Evolutionary conservation across 2,329 filamentous ascomycete species (phyloP), one percentile per base, ranked within the genome.

Genomic region (Fusarium nygamai): DNA sequence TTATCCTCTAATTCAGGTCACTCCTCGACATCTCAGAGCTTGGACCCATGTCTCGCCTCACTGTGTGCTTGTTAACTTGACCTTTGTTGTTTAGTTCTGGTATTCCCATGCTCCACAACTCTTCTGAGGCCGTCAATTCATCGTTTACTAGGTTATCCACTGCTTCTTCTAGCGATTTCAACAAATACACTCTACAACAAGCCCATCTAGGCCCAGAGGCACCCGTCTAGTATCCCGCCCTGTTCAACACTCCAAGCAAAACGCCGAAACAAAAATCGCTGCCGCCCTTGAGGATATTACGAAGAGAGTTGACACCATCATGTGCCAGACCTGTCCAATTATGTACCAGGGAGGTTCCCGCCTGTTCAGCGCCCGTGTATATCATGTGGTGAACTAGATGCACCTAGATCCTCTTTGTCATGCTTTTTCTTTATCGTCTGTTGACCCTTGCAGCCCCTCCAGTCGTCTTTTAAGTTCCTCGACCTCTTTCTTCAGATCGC

Each of bases 401-500:
- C 56, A 61, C 34, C 16, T 39, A 43, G 27, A 50, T 57, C 27
- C 46, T 69, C 57, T 34, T 38, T 57, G 62, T 76, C 50, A 69
- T 61, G 63, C 56, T 46, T 59, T 67, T 16, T 61, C 72, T 58
- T 57, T 65, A 19, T 59, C 70, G 9, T 63, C 64, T 8, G 43
- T 48, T 20, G 58, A 62, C 50, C 58, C 68, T 31, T 78, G 78
- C 10, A 80, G 57, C 54, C 78, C 78, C 51, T 81, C 79, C 38
- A 84, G 66, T 51, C 79, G 78, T 39, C 70, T 76, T 67, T 78
- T 83, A 33, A 84, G 64, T 58, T 78, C 76, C 24, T 79, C 69
- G 24, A 94, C 78, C 80, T 89, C 91, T 76, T 88, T 88, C 80
- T 94, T 93, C 22, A 92, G 89, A 64, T 88, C 87, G 31, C 88